Evolutionary conservation across 2,329 filamentous ascomycete species (phyloP), one percentile per base, ranked within the genome.

Genomic region (Lomentospora prolificans): DNA sequence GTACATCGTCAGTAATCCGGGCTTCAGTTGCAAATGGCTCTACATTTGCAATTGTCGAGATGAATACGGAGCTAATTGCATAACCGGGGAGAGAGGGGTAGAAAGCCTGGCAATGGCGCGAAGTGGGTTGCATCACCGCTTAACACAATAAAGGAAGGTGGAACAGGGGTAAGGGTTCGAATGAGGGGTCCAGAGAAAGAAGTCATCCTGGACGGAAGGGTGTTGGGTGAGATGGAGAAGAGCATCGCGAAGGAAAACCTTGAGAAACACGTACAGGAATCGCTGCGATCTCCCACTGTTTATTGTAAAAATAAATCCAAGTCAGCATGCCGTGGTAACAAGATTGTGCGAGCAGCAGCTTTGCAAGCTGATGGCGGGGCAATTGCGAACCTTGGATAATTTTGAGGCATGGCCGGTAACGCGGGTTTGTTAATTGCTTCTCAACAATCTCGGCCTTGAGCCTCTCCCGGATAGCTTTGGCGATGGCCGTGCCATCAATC

Each of bases 401-500:
- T 70, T 90, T 94, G 69, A 99, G 79, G 61, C 82, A 87, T 54
- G 94, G 94, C 74, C 86, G 85, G 77, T 90, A 99, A 64, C 90
- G 81, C 41, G 92, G 87, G 69, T 96, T 96, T 59, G 77, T 72
- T 72, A 82, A 80, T 72, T 96, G 92, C 69, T 84, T 87, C 69
- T 88, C 78, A 63, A 82, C 80, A 71, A 99, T 95, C 72, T 96
- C 86, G 50, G 75, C 75, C 64, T 86, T 86, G 65, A 99, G 80
- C 59, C 80, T 80, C 75, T 91, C 89, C 59, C 94, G 86, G 69
- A 97, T 96, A 68, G 77, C 81, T 77, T 92, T 95, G 64, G 94
- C 94, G 75, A 97, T 90, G 69, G 89, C 90, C 57, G 86, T 96
- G 76, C 94, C 94, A 76, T 99, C 94, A 66, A 99, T 94, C 78